Base-by-base conservation (phyloP, 1,284 basidiomycete genomes). In the Entoloma clypeatum region DNA sequence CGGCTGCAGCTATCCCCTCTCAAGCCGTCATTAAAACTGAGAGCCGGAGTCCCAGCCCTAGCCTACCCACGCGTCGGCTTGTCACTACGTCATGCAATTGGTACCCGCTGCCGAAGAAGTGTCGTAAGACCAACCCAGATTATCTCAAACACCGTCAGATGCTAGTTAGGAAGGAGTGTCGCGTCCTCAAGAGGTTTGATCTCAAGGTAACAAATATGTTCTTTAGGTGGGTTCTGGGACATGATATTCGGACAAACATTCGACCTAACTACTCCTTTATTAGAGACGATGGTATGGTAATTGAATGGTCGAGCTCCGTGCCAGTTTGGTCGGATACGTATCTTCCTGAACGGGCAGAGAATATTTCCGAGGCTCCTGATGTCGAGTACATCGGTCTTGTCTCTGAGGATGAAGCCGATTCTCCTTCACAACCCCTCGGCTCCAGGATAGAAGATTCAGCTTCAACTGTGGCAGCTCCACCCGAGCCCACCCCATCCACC, bases 321-420 rank as follows among this genome's bases (percentile, higher is more conserved):
- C 59, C 60, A 1, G 58, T 62, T 2, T 62, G 60, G 60, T 57
- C 55, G 2, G 60, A 63, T 42, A 63, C 60, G 1, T 38, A 61
- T 7, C 46, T 48, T 3, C 52, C 52, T 7, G 45, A 49, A 25
- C 23, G 10, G 10, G 36, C 28, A 9, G 5, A 4, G 7, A 32
- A 36, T 24, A 35, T 6, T 14, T 24, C 8, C 11, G 11, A 13
- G 9, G 14, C 13, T 24, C 25, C 13, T 8, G 3, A n/a, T 17
- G 29, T 17, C 2, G n/a, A n/a, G n/a, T 11, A 25, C 18, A n/a
- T 7, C 13, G 13, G 25, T 31, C n/a, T 5, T 14, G 10, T 22
- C n/a, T 11, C 22, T 25, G 27, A 26, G 21, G 25, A 7, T 21
- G 32, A 28, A 17, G 16, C 32, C 10, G 5, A 27, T 32, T 34